Evolutionary conservation across 2,329 filamentous ascomycete genomes (phyloP), one percentile per base, ranked within the genome.

Genomic region (Sporothrix curviconia): DNA sequence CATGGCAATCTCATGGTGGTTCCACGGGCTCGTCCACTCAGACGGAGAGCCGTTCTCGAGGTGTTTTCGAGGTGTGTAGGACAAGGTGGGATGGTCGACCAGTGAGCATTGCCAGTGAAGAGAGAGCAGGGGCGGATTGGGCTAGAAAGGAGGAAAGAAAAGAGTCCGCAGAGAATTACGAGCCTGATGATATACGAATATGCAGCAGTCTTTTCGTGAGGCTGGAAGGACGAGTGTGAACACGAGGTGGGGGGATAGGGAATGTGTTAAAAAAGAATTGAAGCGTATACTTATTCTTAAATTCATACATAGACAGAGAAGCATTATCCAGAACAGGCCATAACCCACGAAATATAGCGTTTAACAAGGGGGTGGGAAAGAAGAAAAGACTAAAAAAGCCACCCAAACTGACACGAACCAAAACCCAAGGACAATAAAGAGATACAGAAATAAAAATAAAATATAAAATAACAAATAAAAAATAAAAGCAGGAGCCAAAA

Each of bases 1-100:
- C 36, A n/a, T 39, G 36, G 15, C 36, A 17, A 7, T 39, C 7
- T 40, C 14, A n/a, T 17, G 17, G 37, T 40, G n/a, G n/a, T 40
- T 40, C 24, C 25, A 30, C n/a, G n/a, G n/a, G n/a, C n/a, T n/a
- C n/a, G n/a, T n/a, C n/a, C 42, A 28, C 12, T 17, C 7, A 24
- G 36, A 37, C 36, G 7, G 15, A 37, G 3, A 15, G 7, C 30
- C 46, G 46, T 50, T 25, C 34, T 39, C 49, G 34, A 51, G 34
- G 34, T 51, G 46, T 50, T 25, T 22, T 39, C 49, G 34, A 51
- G 34, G 34, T 51, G 49, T 28, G 49, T 39, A 51, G 49, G 2
- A 51, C 49, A 51, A 51, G 3, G 7, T 39, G 4, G 49, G n/a
- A 11, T n/a, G n/a, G n/a, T n/a, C n/a, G n/a, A n/a, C n/a, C n/a